phyloP scores from a whole-genome alignment of 306 rosid species.

The Lotus japonicus region DNA sequence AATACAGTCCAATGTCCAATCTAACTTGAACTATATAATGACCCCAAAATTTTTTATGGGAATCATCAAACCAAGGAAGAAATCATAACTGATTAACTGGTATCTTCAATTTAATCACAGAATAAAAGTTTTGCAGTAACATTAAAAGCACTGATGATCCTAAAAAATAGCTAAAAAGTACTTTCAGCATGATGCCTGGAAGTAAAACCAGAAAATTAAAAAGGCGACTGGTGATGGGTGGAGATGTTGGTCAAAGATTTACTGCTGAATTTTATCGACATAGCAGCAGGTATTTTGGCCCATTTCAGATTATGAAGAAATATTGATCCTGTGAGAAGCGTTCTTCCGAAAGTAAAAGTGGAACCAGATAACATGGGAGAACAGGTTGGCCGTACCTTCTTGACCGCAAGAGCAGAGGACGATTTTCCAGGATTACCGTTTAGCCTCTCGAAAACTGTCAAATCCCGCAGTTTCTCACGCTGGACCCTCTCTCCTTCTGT shows the following conservation, averaged over 20 bases:
- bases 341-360: too few species aligned
- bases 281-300: too few species aligned
- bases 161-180: constrained; percentile 3
- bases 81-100: constrained; percentile 9
- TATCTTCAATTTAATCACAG: constrained; percentile 1
- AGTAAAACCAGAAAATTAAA: too few species aligned
- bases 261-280: too few species aligned
- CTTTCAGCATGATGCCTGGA: constrained; percentile 6
- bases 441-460: constrained; percentile 87
- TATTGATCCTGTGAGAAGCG: too few species aligned
- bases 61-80: neutral
- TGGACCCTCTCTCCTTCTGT: constrained; percentile 75
- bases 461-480: constrained; percentile 74
- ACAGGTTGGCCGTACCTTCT: constrained; percentile 50
- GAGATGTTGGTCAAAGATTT: too few species aligned
- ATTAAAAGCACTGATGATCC: neutral
- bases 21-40: neutral
- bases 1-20: neutral
- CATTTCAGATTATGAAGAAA: too few species aligned
- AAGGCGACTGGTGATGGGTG: too few species aligned
- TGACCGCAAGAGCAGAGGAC: constrained; percentile 67
- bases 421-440: constrained; percentile 60
- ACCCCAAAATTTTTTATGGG: neutral
- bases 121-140: neutral
- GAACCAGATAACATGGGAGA: neutral